Base-by-base conservation (phyloP, 1,284 basidiomycete species). In the Cryptococcus amylolentus region DNA sequence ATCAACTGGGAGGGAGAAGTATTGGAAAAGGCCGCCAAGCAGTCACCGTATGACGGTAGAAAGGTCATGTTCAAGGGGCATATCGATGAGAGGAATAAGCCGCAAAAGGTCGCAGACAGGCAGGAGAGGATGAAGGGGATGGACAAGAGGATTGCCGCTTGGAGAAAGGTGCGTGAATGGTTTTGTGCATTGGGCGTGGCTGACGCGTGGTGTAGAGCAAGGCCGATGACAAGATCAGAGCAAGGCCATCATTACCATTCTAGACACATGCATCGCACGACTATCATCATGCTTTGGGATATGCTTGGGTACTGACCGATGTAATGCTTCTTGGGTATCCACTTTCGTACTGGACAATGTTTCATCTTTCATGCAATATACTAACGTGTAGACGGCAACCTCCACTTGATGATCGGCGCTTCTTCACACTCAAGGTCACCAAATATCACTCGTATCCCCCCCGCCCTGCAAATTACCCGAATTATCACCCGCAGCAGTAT, bases 141-240 rank as follows among this genome's bases (percentile, higher is more conserved):
- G 75, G 71, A 69, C 38, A 69, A 73, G 65, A 58, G 74, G 47
- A 67, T 77, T 54, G 64, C 46, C n/a, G 68, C 67, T 4, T 77
- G 74, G 74, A 69, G 63, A 55, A 63, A 69, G 68, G 75, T 73
- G 56, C 61, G 73, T 67, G 37, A 12, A 23, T 46, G 12, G 35
- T 27, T 20, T 2, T 37, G 18, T 6, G 27, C 23, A 2, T 4
- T 3, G 20, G 38, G 27, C 39, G 7, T 23, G 20, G 14, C 41
- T 16, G 23, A 44, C 18, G 12, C n/a, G 31, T 41, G 35, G 26
- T 20, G 16, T 52, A 69, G 67, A 54, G 60, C 12, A 59, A 58
- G 56, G 52, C 51, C 18, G 66, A 66, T 28, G 58, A 61, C 31
- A 68, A 66, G 55, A 37, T 43, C 18, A 52, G 52, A 27, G 52